Evolutionary conservation across 2,329 filamentous ascomycete genomes (phyloP).

Genomic region (Neobulgaria alba): DNA sequence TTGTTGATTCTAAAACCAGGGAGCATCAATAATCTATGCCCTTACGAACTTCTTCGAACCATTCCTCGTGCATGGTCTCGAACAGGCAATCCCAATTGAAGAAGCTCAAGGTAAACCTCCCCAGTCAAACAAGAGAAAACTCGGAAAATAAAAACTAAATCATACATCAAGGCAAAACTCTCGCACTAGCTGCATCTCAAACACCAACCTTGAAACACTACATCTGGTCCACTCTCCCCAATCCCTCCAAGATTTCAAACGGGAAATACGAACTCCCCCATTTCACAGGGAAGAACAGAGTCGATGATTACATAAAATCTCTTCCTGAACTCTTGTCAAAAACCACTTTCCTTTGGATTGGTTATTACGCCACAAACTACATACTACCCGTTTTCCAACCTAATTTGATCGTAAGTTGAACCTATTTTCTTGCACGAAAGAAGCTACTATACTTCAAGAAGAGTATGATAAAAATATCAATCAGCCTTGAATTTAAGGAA

Average conservation of each 20-base stretch:
- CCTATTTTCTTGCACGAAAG: background rate
- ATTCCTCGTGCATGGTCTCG: constrained; percentile 31
- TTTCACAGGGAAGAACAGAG: constrained; percentile 28
- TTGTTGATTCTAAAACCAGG: constrained; percentile 13
- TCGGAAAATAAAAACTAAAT: too few relatives aligned
- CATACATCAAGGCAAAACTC: constrained; percentile 34
- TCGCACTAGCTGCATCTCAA: constrained; percentile 35
- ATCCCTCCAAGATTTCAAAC: constrained; percentile 29
- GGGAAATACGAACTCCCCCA: constrained; percentile 32
- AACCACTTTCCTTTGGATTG: constrained; percentile 34
- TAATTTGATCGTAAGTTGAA: constrained; percentile 17
- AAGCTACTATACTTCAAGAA: too few relatives aligned
- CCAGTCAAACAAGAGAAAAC: too few relatives aligned
- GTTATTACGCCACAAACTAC: constrained; percentile 31
- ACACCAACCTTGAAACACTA: constrained; percentile 34
- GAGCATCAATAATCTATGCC: constrained; percentile 43
- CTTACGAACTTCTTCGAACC: constrained; percentile 49
- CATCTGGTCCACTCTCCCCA: constrained; percentile 35
- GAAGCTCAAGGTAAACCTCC: constrained; percentile 36
- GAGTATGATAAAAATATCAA: too few relatives aligned
- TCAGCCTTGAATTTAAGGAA: too few relatives aligned
- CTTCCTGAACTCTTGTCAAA: constrained; percentile 29
- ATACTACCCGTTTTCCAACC: constrained; percentile 22
- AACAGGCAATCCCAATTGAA: constrained; percentile 32
- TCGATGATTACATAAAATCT: constrained; percentile 30